Base-by-base conservation (phyloP, 164 flowering plant genomes). In the Echeveria elegans region DNA sequence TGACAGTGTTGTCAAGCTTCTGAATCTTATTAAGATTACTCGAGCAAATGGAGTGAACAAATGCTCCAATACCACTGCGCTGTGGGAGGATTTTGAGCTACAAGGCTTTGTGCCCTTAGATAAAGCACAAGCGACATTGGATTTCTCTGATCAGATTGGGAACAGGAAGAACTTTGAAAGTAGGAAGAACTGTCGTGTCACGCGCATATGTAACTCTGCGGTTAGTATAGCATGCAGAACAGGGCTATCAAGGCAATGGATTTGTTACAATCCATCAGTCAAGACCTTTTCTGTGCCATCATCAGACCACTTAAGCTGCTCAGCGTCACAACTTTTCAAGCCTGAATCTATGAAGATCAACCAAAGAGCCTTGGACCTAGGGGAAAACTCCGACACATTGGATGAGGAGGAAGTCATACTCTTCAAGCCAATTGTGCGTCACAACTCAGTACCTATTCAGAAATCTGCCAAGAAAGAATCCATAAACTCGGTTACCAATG, bases 351-450 rank as follows among this genome's bases (percentile, higher is more conserved):
- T 18, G 31, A 16, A 71, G 70, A 65, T 16, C 48, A 67, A 18
- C 15, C 12, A 6, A 66, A 48, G 56, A 45, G 41, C 43, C 23
- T 36, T 61, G 5, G 4, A 8, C 50, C 24, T 34, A 12, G 21
- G 34, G 31, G 63, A 58, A 0, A 69, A 67, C 56, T 73, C 82
- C 53, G 62, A 56, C 68, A 60, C 69, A 14, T 37, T 64, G 14
- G 97, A 90, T 67, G 96, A 91, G 62, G 96, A 92, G 60, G 97
- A 91, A 79, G 89, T 86, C 47, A 92, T 92, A 79, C 85, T 92
- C 31, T 89, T 92, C 81, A 85, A 82, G 78, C 97, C 97, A 40
- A 76, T 85, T 34, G 71, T 72, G 26, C 81, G 93, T 70, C 76
- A 78, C 65, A 82, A 87, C 72, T 87, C 97, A 4, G 88, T 77